Percentiles rank a stretch among this genome's conserved stretches.
phyloP scores from a whole-genome alignment of 106 monocot genomes.

The Dendrobium nobile region DNA sequence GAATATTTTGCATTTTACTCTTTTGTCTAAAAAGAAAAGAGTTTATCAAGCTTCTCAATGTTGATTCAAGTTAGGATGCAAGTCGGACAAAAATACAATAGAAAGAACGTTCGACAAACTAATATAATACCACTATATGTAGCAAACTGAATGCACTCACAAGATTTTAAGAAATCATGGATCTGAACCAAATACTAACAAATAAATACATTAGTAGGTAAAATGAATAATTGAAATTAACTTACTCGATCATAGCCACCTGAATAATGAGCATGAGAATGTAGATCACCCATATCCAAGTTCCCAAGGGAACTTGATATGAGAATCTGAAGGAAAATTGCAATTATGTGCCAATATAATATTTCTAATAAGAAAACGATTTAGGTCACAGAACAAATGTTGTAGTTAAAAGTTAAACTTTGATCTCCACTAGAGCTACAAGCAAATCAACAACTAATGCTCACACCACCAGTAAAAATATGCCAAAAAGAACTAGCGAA shows the following conservation, averaged over 20 bases:
- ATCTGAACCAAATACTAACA: not conserved
- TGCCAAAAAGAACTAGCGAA: not conserved
- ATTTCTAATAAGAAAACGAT: not conserved
- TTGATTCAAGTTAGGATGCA: not conserved
- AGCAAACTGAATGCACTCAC: not conserved
- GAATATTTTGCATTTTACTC: not conserved
- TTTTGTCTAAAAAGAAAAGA: not conserved
- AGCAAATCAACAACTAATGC: not conserved
- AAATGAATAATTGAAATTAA: constrained; percentile 9
- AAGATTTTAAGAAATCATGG: not conserved
- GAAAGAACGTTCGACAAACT: not conserved
- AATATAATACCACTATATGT: not conserved
- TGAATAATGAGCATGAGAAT: constrained; percentile 59
- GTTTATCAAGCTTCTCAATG: not conserved
- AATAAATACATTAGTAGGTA: not conserved
- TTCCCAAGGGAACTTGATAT: constrained; percentile 93
- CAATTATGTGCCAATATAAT: not conserved
- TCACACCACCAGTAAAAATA: not conserved
- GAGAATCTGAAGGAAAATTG: constrained; percentile 51
- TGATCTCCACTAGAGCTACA: not conserved
- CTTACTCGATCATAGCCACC: constrained; percentile 83
- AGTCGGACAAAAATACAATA: not conserved
- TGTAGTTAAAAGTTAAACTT: not conserved
- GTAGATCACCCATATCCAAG: constrained; percentile 85
- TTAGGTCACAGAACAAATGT: not conserved